Percentiles rank a stretch among this genome's conserved stretches.
phyloP scores from a whole-genome alignment of 2,329 filamentous ascomycete genomes.

The Colletotrichum agaves region DNA sequence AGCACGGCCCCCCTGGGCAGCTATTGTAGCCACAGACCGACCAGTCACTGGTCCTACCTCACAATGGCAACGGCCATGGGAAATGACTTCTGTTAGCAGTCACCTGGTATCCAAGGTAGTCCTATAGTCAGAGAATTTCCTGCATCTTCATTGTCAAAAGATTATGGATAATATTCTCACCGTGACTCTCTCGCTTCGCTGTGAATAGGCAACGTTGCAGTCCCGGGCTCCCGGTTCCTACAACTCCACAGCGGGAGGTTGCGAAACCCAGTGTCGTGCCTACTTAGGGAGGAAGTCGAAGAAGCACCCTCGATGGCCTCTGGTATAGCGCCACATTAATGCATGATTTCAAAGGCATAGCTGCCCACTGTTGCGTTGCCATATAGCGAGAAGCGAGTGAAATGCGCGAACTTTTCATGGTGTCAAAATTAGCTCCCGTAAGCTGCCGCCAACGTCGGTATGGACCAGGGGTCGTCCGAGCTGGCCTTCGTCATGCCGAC shows the following conservation, averaged over 20 bases:
- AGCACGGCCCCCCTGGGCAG: background rate
- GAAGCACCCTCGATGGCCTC: too few species aligned
- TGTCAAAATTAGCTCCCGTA: slow-evolving; percentile 26
- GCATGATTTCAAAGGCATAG: background rate
- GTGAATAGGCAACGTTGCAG: background rate
- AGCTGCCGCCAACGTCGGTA: slow-evolving; percentile 8
- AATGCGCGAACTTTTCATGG: background rate
- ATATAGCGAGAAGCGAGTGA: too few species aligned
- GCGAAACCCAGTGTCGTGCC: background rate
- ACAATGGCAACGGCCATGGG: background rate
- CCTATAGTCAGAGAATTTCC: too few species aligned
- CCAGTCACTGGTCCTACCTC: background rate
- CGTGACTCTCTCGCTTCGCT: background rate
- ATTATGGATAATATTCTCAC: too few species aligned
- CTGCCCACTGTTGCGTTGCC: too few species aligned
- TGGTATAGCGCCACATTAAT: too few species aligned
- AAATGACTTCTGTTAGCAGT: background rate
- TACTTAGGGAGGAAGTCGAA: too few species aligned
- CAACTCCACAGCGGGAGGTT: background rate
- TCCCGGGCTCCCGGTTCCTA: background rate
- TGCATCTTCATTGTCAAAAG: too few species aligned
- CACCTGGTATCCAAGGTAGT: too few species aligned
- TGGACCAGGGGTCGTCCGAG: slow-evolving; percentile 6
- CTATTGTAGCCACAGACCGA: background rate
- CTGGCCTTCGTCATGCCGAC: slow-evolving; percentile 6